Conservation (phyloP, 495 filamentous ascomycete species). For the Polyplosphaeria fusca region DNA sequence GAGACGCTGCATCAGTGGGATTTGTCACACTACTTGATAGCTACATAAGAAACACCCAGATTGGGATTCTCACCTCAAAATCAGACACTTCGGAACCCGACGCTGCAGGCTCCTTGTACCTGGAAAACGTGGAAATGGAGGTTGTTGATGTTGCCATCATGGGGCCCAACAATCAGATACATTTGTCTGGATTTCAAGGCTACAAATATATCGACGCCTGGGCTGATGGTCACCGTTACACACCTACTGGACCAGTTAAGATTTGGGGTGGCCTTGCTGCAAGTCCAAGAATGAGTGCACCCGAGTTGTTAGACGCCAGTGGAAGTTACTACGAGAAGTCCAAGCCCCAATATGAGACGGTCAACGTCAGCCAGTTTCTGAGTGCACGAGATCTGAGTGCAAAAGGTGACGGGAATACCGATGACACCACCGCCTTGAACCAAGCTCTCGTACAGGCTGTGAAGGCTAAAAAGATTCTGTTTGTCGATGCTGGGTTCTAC, state of each 20-base stretch:
- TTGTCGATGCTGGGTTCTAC: constrained; percentile 47
- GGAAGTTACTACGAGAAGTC: constrained; percentile 37
- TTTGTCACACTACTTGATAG: constrained; percentile 40
- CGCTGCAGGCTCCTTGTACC: constrained; percentile 33
- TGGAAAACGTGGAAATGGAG: constrained; percentile 40
- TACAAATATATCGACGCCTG: constrained; percentile 30
- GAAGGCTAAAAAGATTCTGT: constrained; percentile 34
- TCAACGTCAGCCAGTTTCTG: constrained; percentile 27
- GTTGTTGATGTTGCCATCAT: constrained; percentile 31
- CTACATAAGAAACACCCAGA: constrained; percentile 33
- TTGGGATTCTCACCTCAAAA: constrained; percentile 33
- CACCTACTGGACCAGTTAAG: constrained; percentile 26
- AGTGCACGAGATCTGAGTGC: constrained; percentile 35
- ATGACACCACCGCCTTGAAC: constrained; percentile 40
- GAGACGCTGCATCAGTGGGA: constrained; percentile 28
- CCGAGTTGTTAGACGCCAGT: constrained; percentile 20
- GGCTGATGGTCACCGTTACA: constrained; percentile 37
- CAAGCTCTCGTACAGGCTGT: constrained; percentile 28
- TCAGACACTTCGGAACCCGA: constrained; percentile 28
- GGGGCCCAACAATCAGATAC: neutral
- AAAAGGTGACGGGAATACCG: constrained; percentile 37
- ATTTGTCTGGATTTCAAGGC: constrained; percentile 28
- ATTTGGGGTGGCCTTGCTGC: constrained; percentile 28
- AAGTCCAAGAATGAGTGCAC: constrained; percentile 23
- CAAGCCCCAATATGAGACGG: constrained; percentile 40